These are phyloP conservation scores for Chlamydomonas schloesseri DNA, from an alignment of 139 green algal species.

Conservation along the genomic window DNA sequence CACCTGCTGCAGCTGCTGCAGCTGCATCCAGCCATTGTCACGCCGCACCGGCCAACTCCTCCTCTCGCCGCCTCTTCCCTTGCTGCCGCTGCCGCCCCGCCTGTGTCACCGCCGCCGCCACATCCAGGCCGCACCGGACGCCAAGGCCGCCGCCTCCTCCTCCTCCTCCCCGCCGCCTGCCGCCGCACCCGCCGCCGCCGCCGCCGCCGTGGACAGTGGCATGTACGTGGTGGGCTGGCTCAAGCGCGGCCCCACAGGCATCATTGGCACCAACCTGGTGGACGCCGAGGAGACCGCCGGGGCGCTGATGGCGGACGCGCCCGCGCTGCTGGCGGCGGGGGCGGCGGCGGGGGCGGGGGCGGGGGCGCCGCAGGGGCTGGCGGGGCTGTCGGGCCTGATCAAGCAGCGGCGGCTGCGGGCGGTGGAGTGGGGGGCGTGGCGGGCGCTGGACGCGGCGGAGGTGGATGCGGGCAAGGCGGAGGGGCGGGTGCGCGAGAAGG, in stretches of 20 bases:
- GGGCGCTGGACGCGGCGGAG: constrained; percentile 76
- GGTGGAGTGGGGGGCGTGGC: constrained; percentile 73
- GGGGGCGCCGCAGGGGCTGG: constrained; percentile 17
- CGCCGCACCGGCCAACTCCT: too few relatives aligned
- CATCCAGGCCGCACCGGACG: too few relatives aligned
- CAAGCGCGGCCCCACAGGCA: constrained; percentile 89
- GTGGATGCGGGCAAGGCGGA: constrained; percentile 48
- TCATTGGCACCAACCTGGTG: constrained; percentile 93
- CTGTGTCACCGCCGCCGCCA: too few relatives aligned
- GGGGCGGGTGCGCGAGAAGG: constrained; percentile 80
- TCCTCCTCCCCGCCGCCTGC: too few relatives aligned
- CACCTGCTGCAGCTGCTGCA: too few relatives aligned
- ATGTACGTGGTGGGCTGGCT: constrained; percentile 93
- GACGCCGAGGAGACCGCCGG: constrained; percentile 84
- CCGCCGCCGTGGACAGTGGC: constrained; percentile 45
- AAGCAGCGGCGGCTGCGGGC: constrained; percentile 46
- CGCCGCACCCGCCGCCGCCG: neutral
- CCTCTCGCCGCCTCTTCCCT: too few relatives aligned
- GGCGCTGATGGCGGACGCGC: constrained; percentile 67
- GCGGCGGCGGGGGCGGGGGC: neutral
- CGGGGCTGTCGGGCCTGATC: constrained; percentile 64
- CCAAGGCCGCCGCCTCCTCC: too few relatives aligned
- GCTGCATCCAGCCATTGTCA: too few relatives aligned
- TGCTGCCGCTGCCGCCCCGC: too few relatives aligned
- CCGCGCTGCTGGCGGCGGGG: neutral